phyloP scores from a whole-genome alignment of 106 monocot species.

The Vanilla planifolia region DNA sequence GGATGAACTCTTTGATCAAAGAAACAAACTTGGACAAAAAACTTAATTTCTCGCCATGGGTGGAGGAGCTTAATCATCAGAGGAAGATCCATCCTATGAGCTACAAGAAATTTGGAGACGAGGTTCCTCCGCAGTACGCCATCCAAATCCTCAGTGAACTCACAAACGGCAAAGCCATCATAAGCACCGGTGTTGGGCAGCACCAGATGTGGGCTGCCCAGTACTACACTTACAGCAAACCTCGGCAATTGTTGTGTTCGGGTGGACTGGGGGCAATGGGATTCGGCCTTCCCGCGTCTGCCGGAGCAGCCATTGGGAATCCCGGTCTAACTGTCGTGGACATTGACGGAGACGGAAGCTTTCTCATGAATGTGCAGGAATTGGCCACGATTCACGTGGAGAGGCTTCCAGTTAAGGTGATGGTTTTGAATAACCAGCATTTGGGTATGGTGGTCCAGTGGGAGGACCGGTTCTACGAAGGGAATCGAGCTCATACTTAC shows the following conservation, averaged over 20 bases:
- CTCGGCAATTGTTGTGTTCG: constrained; percentile 72
- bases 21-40: constrained; percentile 12
- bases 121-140: constrained; percentile 76
- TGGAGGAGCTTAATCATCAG: constrained; percentile 54
- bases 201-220: constrained; percentile 98
- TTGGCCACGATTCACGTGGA: constrained; percentile 69
- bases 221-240: constrained; percentile 58
- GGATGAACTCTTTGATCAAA: constrained; percentile 47
- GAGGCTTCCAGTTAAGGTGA: constrained; percentile 72
- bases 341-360: constrained; percentile 92
- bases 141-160: constrained; percentile 71
- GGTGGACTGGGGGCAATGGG: constrained; percentile 91
- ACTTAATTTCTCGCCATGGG: constrained; percentile 64
- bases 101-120: constrained; percentile 63
- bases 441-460: constrained; percentile 95
- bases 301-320: constrained; percentile 87
- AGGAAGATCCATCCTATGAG: constrained; percentile 53
- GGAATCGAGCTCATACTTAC: constrained; percentile 73
- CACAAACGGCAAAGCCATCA: constrained; percentile 76
- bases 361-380: constrained; percentile 89
- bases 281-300: constrained; percentile 89
- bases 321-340: constrained; percentile 70
- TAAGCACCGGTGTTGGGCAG: constrained; percentile 92
- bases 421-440: constrained; percentile 92
- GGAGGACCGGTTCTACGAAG: constrained; percentile 90